Evolutionary conservation across 2,329 filamentous ascomycete species (phyloP).

Genomic region (Bipolaris oryzae): DNA sequence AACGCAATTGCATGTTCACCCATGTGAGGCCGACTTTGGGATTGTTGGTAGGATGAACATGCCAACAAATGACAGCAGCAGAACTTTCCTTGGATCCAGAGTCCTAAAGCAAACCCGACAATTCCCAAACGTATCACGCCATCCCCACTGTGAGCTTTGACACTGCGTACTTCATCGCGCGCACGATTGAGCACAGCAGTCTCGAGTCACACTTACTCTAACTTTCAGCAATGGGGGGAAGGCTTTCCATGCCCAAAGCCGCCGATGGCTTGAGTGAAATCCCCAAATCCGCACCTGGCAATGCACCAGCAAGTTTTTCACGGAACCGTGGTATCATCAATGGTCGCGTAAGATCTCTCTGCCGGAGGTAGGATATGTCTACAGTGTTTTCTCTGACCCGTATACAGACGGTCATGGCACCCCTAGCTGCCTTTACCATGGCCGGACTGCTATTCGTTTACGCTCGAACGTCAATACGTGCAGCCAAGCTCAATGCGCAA

Average conservation of each 20-base stretch:
- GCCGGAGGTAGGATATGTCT: background rate
- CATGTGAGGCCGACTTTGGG: background rate
- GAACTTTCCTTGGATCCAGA: constrained; percentile 6
- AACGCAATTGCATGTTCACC: constrained; percentile 15
- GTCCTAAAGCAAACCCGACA: constrained; percentile 2
- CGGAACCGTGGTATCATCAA: constrained; percentile 44
- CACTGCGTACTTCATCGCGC: background rate
- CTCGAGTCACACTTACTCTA: background rate
- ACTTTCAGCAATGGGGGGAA: constrained; percentile 51
- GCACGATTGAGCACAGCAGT: background rate
- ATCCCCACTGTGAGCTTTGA: constrained; percentile 4
- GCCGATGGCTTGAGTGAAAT: constrained; percentile 53
- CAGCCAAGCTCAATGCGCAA: constrained; percentile 69
- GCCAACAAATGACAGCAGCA: constrained; percentile 14
- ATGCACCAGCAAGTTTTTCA: constrained; percentile 38
- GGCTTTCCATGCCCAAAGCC: constrained; percentile 53
- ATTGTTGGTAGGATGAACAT: constrained; percentile 18
- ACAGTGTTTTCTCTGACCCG: constrained; percentile 10
- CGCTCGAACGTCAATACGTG: constrained; percentile 67
- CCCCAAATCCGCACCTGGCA: constrained; percentile 45
- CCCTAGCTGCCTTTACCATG: constrained; percentile 68
- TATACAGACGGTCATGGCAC: constrained; percentile 60
- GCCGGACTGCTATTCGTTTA: constrained; percentile 66
- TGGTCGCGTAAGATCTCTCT: constrained; percentile 35
- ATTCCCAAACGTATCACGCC: constrained; percentile 11